These are phyloP conservation scores for Grigorovia humatica DNA, from an alignment of 805 yeast species.

Conservation along the genomic window DNA sequence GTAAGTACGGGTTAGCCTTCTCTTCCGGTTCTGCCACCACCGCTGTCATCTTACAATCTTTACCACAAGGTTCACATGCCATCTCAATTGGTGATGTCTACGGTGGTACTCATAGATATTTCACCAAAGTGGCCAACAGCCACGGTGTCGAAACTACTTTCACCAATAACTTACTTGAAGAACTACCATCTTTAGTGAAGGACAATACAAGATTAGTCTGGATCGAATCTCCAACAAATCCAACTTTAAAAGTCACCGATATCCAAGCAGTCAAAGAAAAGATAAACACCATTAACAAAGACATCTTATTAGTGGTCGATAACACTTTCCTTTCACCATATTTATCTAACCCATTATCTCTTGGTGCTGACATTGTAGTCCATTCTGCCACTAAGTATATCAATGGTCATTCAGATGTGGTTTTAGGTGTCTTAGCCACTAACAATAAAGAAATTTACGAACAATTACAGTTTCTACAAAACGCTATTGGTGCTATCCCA, in stretches of 20 bases:
- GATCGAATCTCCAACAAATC: conserved; percentile 86
- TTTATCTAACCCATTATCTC: conserved; percentile 70
- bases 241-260: conserved; percentile 72
- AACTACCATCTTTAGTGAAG: conserved; percentile 45
- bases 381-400: conserved; percentile 87
- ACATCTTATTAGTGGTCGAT: conserved; percentile 63
- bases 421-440: conserved; percentile 73
- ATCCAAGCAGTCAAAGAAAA: conserved; percentile 50
- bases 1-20: conserved; percentile 64
- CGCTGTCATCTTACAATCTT: conserved; percentile 61
- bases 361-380: conserved; percentile 80
- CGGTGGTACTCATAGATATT: conserved; percentile 88
- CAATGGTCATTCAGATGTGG: conserved; percentile 89
- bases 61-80: conserved; percentile 64
- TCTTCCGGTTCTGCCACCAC: conserved; percentile 83
- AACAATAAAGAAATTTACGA: conserved; percentile 51
- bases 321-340: conserved; percentile 85
- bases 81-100: conserved; percentile 77
- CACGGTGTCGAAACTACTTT: conserved; percentile 67
- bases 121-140: conserved; percentile 72
- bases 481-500: conserved; percentile 82
- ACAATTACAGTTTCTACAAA: conserved; percentile 65
- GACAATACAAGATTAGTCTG: conserved; percentile 67
- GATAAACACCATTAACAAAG: conserved; percentile 40
- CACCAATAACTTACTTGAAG: conserved; percentile 51